Conservation (phyloP, 179 eudicot species). For the Silene coronaria region DNA sequence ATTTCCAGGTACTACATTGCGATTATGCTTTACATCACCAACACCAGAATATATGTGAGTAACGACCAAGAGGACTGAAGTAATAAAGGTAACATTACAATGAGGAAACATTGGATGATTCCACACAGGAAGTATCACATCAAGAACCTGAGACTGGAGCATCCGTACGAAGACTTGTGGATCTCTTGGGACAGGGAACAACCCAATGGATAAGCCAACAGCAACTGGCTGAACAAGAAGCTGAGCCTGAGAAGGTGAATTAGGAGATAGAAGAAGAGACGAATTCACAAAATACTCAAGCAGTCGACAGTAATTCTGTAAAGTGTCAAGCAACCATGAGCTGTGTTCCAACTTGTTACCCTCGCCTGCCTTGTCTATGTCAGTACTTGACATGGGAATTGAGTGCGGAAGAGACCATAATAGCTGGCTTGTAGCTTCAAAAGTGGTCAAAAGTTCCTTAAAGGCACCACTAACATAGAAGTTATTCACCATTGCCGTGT, state of each 20-base stretch:
- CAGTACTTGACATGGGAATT: conserved; percentile 40
- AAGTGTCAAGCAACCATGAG: conserved; percentile 85
- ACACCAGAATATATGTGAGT: conserved; percentile 85
- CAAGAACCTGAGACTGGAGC: conserved; percentile 93
- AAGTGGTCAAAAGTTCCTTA: conserved; percentile 86
- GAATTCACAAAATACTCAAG: conserved; percentile 92
- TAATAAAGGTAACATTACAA: conserved; percentile 64
- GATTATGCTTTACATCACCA: conserved; percentile 70
- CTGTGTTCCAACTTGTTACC: conserved; percentile 54
- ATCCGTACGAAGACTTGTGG: conserved; percentile 89
- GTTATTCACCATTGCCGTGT: conserved; percentile 73
- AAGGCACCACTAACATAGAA: conserved; percentile 91
- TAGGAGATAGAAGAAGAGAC: conserved; percentile 67
- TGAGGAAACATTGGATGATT: conserved; percentile 82
- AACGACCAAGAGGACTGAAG: conserved; percentile 61
- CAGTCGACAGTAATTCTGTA: conserved; percentile 76
- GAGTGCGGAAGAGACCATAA: conserved; percentile 74
- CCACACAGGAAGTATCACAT: conserved; percentile 95
- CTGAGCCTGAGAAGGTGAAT: conserved; percentile 79
- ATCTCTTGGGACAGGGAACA: conserved; percentile 96
- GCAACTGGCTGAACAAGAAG: conserved; percentile 95
- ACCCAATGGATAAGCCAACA: conserved; percentile 86
- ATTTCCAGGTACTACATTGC: conserved; percentile 49
- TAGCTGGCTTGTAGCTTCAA: conserved; percentile 95
- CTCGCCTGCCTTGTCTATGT: conserved; percentile 40